phyloP scores from a whole-genome alignment of 106 monocot genomes.

The Chionographis japonica region DNA sequence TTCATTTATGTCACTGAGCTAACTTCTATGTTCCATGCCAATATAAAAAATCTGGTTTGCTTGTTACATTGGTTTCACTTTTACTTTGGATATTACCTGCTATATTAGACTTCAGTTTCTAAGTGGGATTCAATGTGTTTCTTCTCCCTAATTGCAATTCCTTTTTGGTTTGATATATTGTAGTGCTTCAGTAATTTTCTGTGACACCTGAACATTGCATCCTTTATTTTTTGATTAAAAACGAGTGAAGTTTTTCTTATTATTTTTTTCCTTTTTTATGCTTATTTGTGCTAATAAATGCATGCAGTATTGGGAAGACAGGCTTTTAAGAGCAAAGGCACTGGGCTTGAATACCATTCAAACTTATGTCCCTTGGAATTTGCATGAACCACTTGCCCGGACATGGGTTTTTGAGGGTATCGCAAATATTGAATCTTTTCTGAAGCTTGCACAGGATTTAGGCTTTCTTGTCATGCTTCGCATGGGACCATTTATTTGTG shows the following conservation, averaged over 20 bases:
- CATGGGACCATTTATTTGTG: constrained; percentile 94
- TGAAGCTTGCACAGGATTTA: constrained; percentile 71
- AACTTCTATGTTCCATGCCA: too few species aligned
- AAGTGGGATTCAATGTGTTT: too few species aligned
- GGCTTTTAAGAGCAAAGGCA: constrained; percentile 86
- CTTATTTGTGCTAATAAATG: constrained; percentile 14
- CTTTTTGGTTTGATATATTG: too few species aligned
- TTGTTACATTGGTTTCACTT: too few species aligned
- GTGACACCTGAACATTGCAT: background rate
- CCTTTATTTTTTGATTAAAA: background rate
- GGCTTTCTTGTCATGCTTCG: constrained; percentile 93
- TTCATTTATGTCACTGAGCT: too few species aligned
- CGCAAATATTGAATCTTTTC: constrained; percentile 67
- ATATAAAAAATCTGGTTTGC: too few species aligned
- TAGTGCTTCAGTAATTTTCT: too few species aligned
- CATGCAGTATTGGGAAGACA: constrained; percentile 86
- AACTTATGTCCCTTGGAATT: constrained; percentile 97
- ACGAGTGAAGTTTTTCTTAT: background rate
- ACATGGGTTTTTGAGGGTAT: constrained; percentile 81
- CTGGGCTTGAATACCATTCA: constrained; percentile 94
- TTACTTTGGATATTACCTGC: too few species aligned
- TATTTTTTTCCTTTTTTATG: background rate
- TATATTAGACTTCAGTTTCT: too few species aligned
- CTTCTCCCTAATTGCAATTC: too few species aligned
- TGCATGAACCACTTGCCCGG: constrained; percentile 75